Evolutionary conservation across 495 filamentous ascomycete genomes (phyloP).

Genomic region (Penicilliopsis zonata): DNA sequence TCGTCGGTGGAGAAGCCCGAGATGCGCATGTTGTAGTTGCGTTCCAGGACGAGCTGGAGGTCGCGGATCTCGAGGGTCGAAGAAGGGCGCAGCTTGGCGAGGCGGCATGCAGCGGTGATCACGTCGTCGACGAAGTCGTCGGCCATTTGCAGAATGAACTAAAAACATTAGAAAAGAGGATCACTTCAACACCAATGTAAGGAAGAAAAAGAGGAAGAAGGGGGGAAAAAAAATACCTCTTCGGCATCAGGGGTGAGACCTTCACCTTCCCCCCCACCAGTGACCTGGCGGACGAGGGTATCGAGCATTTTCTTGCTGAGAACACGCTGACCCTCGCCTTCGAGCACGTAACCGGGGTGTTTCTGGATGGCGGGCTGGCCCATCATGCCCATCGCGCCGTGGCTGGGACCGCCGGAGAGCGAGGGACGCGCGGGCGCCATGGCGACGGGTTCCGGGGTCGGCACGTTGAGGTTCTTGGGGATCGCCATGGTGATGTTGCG

Average conservation of each 20-base stretch:
- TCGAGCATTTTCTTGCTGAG: conserved; percentile 94
- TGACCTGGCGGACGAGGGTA: conserved; percentile 87
- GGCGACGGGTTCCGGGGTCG: conserved; percentile 55
- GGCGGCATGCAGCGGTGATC: conserved; percentile 71
- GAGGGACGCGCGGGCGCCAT: conserved; percentile 68
- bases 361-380: conserved; percentile 76
- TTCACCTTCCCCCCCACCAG: conserved; percentile 60
- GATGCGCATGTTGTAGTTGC: conserved; percentile 95
- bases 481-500: conserved; percentile 58
- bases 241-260: conserved; percentile 83
- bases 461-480: conserved; percentile 61
- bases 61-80: conserved; percentile 85
- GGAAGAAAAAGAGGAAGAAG: conserved; percentile 1
- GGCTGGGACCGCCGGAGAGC: conserved; percentile 59
- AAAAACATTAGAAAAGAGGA: too few species aligned
- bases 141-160: conserved; percentile 81
- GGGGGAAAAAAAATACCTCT: conserved; percentile 52
- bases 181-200: too few species aligned
- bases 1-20: conserved; percentile 92
- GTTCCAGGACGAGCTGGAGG: conserved; percentile 87
- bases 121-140: conserved; percentile 93
- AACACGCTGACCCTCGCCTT: conserved; percentile 80
- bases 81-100: conserved; percentile 85
- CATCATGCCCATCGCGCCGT: conserved; percentile 63
- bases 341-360: conserved; percentile 67